These are phyloP conservation scores for Desmodesmus armatus DNA, from an alignment of 139 green algal genomes.

Conservation along the genomic window DNA sequence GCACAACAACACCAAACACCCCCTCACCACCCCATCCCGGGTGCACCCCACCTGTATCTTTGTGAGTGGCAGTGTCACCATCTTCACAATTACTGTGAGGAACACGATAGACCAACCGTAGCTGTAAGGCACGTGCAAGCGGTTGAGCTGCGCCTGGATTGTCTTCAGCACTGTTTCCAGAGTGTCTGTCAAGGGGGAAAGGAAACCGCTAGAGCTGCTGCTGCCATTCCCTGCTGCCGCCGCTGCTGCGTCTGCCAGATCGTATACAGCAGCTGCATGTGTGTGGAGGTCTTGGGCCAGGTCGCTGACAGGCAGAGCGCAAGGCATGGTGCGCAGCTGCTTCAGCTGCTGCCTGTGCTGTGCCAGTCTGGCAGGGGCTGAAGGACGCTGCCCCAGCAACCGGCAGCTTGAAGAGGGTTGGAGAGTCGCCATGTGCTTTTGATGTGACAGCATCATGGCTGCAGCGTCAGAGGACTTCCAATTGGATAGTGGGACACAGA, in stretches of 20 bases:
- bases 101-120: slow-evolving; percentile 88
- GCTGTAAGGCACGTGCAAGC: slow-evolving; percentile 78
- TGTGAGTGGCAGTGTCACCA: slow-evolving; percentile 74
- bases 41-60: slow-evolving; percentile 86
- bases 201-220: slow-evolving; percentile 59
- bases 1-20: too few species aligned
- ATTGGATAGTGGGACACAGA: too few species aligned
- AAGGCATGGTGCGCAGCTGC: background rate
- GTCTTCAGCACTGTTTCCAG: slow-evolving; percentile 65
- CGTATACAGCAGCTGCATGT: background rate
- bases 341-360: too few species aligned
- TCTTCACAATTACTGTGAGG: slow-evolving; percentile 80
- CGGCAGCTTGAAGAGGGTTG: too few species aligned
- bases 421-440: too few species aligned
- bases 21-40: too few species aligned
- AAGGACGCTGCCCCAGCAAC: too few species aligned
- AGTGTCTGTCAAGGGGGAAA: slow-evolving; percentile 64
- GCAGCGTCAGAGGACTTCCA: too few species aligned
- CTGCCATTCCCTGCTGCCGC: slow-evolving; percentile 1
- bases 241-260: slow-evolving; percentile 37
- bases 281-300: slow-evolving; percentile 19
- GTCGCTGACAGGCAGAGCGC: slow-evolving; percentile 23
- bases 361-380: too few species aligned
- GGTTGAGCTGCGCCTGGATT: slow-evolving; percentile 62
- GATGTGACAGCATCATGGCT: too few species aligned